Conservation (phyloP, 2,329 filamentous ascomycete genomes). For the Phyllosticta citrichinensis region DNA sequence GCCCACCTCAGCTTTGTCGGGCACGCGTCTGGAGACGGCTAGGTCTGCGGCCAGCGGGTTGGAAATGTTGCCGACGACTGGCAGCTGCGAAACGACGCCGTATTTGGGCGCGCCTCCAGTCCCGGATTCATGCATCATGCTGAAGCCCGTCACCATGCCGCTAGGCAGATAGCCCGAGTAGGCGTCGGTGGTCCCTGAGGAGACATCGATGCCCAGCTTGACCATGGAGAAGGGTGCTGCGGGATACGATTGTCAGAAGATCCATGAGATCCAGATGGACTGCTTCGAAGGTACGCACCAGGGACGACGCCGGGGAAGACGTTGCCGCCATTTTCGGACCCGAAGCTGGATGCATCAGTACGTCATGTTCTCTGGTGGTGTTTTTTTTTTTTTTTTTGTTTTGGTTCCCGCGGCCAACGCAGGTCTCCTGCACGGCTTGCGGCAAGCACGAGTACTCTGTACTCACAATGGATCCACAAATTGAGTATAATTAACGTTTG, state of each 20-base stretch:
- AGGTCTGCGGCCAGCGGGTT: conserved; percentile 46
- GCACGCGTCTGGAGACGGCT: conserved; percentile 39
- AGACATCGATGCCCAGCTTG: conserved; percentile 27
- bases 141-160: conserved; percentile 26
- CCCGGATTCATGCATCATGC: conserved; percentile 26
- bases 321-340: conserved; percentile 25
- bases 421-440: not conserved
- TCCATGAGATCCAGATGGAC: not conserved
- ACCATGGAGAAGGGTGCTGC: conserved; percentile 27
- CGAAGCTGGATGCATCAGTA: conserved; percentile 13
- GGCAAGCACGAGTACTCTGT: not conserved
- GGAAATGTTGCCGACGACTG: conserved; percentile 18
- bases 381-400: too few species aligned
- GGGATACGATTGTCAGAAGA: not conserved
- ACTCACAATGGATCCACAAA: conserved; percentile 28
- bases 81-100: conserved; percentile 28
- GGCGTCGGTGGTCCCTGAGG: conserved; percentile 21
- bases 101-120: conserved; percentile 27
- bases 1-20: conserved; percentile 49
- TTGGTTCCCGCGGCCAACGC: not conserved
- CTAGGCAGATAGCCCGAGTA: conserved; percentile 26
- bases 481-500: conserved; percentile 17
- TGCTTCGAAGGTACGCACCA: conserved; percentile 10
- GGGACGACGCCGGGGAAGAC: conserved; percentile 28
- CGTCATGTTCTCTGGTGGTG: not conserved